Evolutionary conservation across 2,329 filamentous ascomycete species (phyloP), one percentile per base, ranked within the genome.

Genomic region (Nothophaeocryptopus gaeumannii): DNA sequence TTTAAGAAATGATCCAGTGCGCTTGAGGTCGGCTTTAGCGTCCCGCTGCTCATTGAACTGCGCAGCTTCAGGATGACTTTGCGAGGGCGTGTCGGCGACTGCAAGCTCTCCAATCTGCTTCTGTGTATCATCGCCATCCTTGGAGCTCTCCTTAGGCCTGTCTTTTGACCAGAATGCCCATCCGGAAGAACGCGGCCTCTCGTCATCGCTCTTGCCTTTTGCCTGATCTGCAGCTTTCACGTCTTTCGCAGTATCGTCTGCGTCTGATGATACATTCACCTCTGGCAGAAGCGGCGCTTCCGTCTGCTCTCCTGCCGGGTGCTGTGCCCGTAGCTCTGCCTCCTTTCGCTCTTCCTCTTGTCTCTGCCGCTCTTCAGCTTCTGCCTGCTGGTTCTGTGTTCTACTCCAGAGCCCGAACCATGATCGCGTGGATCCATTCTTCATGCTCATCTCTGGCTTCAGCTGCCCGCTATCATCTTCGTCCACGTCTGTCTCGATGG

Each of bases 151-250:
- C 75, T 79, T 32, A 63, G 71, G 57, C 49, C 69, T 69, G 3
- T 85, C 82, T 39, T 78, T 80, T 11, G 84, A 89, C 87, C 87
- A 92, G 58, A 92, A 91, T 0, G 85, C 87, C 88, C 88, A 92
- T 0, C 84, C 87, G 0, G 86, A 86, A 67, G 55, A 71, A 60
- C 58, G 77, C 62, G 68, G 62, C 40, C 44, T 56, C 29, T 67
- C 47, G 40, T 54, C 45, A 32, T 51, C 49, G 7, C 43, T 41
- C 26, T 47, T 47, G 7, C 3, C 20, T 12, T 50, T 48, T 13
- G 45, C 8, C 10, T 32, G 39, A 9, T 54, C 48, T 26, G 16
- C 38, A 10, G 12, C 20, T 10, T 35, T 54, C 26, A 39, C 26
- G 5, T 53, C 34, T 12, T 51, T 41, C 5, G 45, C 50, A 12